A percentile compares a stretch with the other conserved stretches of the same genome.
These are phyloP conservation scores for Haplosporangium sp. DNA, from an alignment of 371 early-diverging fungal genomes.

Conservation along the genomic window DNA sequence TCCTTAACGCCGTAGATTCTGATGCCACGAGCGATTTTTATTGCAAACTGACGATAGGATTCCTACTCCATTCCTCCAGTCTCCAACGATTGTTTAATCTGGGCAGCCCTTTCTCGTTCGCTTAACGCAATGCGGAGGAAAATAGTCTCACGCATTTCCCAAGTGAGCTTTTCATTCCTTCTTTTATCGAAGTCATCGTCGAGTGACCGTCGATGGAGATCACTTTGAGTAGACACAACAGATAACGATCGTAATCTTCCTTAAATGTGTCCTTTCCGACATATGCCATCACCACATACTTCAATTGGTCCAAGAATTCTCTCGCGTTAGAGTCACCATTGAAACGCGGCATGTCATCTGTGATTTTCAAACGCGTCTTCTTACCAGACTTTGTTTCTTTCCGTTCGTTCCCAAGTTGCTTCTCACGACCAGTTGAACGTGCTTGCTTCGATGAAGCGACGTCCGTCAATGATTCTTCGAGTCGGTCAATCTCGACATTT, in stretches of 20 bases:
- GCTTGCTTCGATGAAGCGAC: too few relatives aligned
- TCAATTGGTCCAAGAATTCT: background rate
- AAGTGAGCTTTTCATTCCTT: background rate
- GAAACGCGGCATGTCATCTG: conserved; percentile 1
- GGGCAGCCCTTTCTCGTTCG: background rate
- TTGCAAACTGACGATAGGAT: background rate
- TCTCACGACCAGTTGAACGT: too few relatives aligned
- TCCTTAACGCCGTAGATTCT: conserved; percentile 3
- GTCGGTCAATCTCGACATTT: too few relatives aligned
- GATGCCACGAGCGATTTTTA: background rate
- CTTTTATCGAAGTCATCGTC: conserved; percentile 1
- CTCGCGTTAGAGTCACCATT: background rate
- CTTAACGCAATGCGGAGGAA: background rate
- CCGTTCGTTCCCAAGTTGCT: too few relatives aligned
- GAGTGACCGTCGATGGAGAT: background rate
- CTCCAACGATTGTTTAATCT: background rate
- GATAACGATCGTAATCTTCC: background rate
- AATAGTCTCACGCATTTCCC: conserved; percentile 2
- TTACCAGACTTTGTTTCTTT: too few relatives aligned
- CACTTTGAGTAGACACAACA: background rate
- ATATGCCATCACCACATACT: background rate
- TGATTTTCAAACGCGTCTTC: background rate
- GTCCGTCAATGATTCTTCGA: too few relatives aligned
- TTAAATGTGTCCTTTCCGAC: background rate
- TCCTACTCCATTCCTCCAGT: background rate